Evolutionary conservation across 169 alveolate genomes (phyloP).

Genomic region (Cystoisospora suis): DNA sequence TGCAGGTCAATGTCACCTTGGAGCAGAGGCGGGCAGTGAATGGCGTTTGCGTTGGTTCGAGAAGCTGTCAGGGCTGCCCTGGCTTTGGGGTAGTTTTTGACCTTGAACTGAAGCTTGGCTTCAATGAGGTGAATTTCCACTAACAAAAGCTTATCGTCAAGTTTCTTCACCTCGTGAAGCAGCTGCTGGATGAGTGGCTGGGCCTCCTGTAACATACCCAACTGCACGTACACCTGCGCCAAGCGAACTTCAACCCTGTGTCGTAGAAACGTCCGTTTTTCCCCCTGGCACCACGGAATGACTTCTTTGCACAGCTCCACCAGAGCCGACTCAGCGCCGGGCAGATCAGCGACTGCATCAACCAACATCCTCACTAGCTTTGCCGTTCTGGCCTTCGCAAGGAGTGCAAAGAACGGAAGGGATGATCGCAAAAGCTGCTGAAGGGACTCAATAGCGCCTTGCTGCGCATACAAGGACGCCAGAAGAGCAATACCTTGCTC

Average conservation of each 20-base stretch:
- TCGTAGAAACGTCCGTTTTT: slow-evolving; percentile 89
- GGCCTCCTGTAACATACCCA: slow-evolving; percentile 70
- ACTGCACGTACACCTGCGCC: slow-evolving; percentile 81
- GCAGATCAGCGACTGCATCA: slow-evolving; percentile 75
- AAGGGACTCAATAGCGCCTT: neutral
- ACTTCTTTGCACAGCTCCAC: slow-evolving; percentile 88
- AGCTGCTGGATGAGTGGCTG: slow-evolving; percentile 82
- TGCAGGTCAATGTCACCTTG: slow-evolving; percentile 92
- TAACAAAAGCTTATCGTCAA: slow-evolving; percentile 92
- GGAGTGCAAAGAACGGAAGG: slow-evolving; percentile 68
- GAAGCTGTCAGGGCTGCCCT: slow-evolving; percentile 94
- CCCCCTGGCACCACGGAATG: slow-evolving; percentile 90
- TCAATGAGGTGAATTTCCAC: slow-evolving; percentile 92
- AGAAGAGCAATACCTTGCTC: slow-evolving; percentile 38
- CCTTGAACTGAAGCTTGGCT: slow-evolving; percentile 87
- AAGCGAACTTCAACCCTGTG: slow-evolving; percentile 87
- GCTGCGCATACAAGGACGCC: slow-evolving; percentile 53
- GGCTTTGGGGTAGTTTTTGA: slow-evolving; percentile 87
- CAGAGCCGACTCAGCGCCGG: slow-evolving; percentile 75
- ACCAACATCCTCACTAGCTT: slow-evolving; percentile 71
- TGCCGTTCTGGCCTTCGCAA: slow-evolving; percentile 83
- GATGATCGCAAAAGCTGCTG: slow-evolving; percentile 10
- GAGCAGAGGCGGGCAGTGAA: slow-evolving; percentile 92
- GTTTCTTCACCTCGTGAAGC: slow-evolving; percentile 89
- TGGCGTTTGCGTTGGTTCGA: slow-evolving; percentile 91